phyloP scores from a whole-genome alignment of 768 basidiomycete species.

The Termitomyces sp. region DNA sequence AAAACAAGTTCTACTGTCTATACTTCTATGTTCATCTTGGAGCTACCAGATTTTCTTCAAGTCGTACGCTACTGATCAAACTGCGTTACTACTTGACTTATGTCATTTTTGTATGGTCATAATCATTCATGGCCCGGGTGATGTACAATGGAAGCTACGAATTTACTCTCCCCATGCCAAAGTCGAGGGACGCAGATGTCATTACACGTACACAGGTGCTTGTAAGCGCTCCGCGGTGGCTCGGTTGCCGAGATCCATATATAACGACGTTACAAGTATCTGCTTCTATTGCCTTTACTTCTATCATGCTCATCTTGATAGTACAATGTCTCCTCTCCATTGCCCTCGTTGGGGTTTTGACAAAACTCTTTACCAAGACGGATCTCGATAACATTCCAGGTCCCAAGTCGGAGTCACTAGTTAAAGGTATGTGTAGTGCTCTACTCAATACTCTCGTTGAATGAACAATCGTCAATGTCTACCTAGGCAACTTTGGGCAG shows the following conservation, averaged over 20 bases:
- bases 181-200: too few relatives aligned
- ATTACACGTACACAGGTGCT: not conserved
- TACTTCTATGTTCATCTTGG: too few relatives aligned
- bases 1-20: too few relatives aligned
- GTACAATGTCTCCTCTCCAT: not conserved
- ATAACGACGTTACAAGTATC: not conserved
- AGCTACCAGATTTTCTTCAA: too few relatives aligned
- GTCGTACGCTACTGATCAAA: too few relatives aligned
- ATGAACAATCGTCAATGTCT: not conserved
- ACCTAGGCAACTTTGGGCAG: constrained; percentile 2
- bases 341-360: not conserved
- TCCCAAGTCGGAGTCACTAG: not conserved
- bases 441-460: not conserved
- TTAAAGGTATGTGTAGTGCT: not conserved
- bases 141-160: too few relatives aligned
- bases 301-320: not conserved
- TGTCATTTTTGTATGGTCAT: too few relatives aligned
- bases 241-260: not conserved
- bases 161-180: too few relatives aligned
- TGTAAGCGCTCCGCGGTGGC: not conserved
- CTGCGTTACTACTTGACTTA: too few relatives aligned
- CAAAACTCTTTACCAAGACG: not conserved
- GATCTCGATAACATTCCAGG: not conserved
- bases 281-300: not conserved
- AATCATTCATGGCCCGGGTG: too few relatives aligned